A percentile compares a stretch with the other conserved stretches of the same genome.
phyloP scores from a whole-genome alignment of 805 yeast genomes.

The Candida dajiaensis region DNA sequence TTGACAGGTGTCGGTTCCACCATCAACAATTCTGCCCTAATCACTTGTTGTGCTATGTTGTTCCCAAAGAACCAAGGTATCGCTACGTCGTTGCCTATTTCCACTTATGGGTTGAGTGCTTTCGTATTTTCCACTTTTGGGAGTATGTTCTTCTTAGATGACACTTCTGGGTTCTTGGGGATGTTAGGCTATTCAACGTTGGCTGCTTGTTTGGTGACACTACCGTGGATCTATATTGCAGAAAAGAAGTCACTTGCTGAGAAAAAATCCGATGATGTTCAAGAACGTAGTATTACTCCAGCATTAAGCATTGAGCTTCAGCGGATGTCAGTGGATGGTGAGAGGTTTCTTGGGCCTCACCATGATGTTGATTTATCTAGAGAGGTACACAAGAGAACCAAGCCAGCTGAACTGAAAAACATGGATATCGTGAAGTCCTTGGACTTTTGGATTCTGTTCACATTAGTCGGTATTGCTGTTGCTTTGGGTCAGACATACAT shows the following conservation, averaged over 20 bases:
- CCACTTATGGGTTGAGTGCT: conserved; percentile 72
- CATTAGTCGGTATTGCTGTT: conserved; percentile 47
- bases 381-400: not conserved
- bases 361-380: not conserved
- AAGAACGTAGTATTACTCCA: conserved; percentile 1
- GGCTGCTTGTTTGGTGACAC: conserved; percentile 35
- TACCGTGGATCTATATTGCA: conserved; percentile 37
- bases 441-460: conserved; percentile 46
- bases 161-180: conserved; percentile 48
- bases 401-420: not conserved
- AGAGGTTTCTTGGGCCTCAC: conserved; percentile 1
- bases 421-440: conserved; percentile 21
- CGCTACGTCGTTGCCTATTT: conserved; percentile 71
- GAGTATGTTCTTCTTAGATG: conserved; percentile 46
- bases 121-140: conserved; percentile 56
- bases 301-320: conserved; percentile 17
- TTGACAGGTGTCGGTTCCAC: conserved; percentile 68
- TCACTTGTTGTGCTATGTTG: conserved; percentile 68
- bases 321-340: not conserved
- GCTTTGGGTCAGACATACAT: conserved; percentile 75
- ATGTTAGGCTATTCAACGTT: conserved; percentile 39
- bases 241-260: conserved; percentile 7
- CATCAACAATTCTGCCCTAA: conserved; percentile 53
- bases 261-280: not conserved
- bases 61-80: conserved; percentile 66